phyloP scores from a whole-genome alignment of 495 filamentous ascomycete species.

The Tetracladium setigerum region DNA sequence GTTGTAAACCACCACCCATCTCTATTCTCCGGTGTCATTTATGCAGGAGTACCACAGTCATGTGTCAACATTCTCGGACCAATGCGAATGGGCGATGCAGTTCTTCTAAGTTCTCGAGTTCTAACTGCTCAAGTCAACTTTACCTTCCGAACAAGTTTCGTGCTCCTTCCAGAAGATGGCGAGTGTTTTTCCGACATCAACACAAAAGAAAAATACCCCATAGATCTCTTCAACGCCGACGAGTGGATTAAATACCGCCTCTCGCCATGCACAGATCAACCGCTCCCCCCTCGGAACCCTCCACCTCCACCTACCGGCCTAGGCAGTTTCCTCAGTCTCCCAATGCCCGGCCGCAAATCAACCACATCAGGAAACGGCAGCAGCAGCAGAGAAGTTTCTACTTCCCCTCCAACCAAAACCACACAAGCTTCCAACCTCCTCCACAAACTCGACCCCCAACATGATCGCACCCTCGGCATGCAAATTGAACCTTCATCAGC shows the following conservation, averaged over 20 bases:
- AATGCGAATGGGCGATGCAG: constrained; percentile 82
- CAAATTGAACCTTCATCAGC: constrained; percentile 36
- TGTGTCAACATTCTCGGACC: constrained; percentile 92
- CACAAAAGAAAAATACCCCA: constrained; percentile 71
- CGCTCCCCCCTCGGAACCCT: constrained; percentile 37
- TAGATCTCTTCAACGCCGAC: constrained; percentile 78
- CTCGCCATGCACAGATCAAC: constrained; percentile 65
- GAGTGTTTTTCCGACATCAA: constrained; percentile 80
- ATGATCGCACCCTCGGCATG: constrained; percentile 38
- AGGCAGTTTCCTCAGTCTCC: constrained; percentile 17
- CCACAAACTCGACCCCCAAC: constrained; percentile 22
- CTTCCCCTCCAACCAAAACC: constrained; percentile 14
- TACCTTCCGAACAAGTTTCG: constrained; percentile 77
- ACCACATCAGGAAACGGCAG: not conserved
- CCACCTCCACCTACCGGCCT: constrained; percentile 2
- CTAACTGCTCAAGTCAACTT: constrained; percentile 95
- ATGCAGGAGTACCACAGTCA: constrained; percentile 74
- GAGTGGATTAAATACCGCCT: constrained; percentile 74
- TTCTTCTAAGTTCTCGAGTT: constrained; percentile 81
- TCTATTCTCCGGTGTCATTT: constrained; percentile 80
- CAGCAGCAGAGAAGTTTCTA: not conserved
- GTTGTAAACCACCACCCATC: constrained; percentile 84
- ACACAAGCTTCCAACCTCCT: constrained; percentile 20
- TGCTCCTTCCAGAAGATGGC: constrained; percentile 81
- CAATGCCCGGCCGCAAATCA: constrained; percentile 20